These are phyloP conservation scores for Claviceps humidiphila DNA, from an alignment of 2,329 filamentous ascomycete species.

Conservation along the genomic window DNA sequence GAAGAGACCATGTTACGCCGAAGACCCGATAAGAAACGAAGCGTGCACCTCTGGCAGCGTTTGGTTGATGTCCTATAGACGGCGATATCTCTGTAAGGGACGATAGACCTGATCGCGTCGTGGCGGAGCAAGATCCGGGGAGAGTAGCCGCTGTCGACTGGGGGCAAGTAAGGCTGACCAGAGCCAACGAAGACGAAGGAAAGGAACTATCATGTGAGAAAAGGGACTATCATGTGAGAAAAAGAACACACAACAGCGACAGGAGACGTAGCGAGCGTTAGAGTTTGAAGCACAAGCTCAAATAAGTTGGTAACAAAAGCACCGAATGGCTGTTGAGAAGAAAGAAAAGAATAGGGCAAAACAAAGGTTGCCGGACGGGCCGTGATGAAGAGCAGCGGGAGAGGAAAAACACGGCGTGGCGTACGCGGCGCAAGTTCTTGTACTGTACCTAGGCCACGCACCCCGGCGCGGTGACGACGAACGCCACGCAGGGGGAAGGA, in stretches of 20 bases:
- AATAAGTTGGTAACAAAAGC: constrained; percentile 1
- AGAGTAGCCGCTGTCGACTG: background rate
- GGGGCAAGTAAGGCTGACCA: background rate
- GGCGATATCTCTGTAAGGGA: background rate
- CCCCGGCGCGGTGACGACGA: background rate
- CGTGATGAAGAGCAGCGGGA: constrained; percentile 1
- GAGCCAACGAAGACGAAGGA: background rate
- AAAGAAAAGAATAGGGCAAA: background rate
- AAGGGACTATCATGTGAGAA: background rate
- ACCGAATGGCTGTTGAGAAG: background rate
- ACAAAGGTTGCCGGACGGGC: constrained; percentile 1
- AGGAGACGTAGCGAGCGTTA: constrained; percentile 4
- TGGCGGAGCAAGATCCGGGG: background rate
- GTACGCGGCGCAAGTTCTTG: background rate
- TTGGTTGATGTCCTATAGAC: background rate
- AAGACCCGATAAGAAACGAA: background rate
- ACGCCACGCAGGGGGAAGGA: background rate
- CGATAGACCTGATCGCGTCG: background rate
- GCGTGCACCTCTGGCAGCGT: background rate
- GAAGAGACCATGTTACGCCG: constrained; percentile 3
- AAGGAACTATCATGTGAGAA: background rate
- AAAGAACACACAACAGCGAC: constrained; percentile 1
- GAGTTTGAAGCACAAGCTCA: background rate
- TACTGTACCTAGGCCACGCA: background rate
- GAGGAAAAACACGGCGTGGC: background rate